Evolutionary conservation across 345 rosid genomes (phyloP), one percentile per base, ranked within the genome.

Genomic region (Turnera subulata): DNA sequence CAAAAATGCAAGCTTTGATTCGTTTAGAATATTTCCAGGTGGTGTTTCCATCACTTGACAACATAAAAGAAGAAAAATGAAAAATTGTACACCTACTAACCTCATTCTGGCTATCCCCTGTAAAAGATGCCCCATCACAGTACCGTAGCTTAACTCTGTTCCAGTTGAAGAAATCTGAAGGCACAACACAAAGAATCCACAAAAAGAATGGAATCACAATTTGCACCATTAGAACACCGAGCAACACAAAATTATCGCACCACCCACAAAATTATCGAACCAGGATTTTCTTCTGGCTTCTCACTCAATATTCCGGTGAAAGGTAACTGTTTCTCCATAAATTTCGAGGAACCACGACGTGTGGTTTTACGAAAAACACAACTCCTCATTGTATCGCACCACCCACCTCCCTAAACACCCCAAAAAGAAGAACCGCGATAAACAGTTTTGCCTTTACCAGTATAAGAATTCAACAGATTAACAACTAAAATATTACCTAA

Each of bases 111-210:
- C 64, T 23, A 13, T 70, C 69, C 48, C 74, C 74, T 26, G 23
- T 38, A 43, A 70, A 70, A 52, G 74, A 70, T 6, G 74, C 74
- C 24, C 74, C 74, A 33, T 70, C 74, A 64, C 74, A 70, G 43
- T 70, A 70, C 13, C 69, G 64, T 21, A 70, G 39, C 47, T 58
- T 64, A 17, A 70, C 60, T 42, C 69, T 58, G 46, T 70, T 70
- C 74, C 74, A 70, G 50, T 63, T 63, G 32, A 45, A 70, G 63
- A 70, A 70, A 63, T 70, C 74, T 63, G 56, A 46, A 56, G 24
- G 11, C 13, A 32, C 24, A 33, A 18, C 15, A 16, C 11, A 23
- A 46, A 9, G 23, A 51, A 4, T 29, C 13, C 1, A 9, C 56
- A 46, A 57, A 46, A 6, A 11, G n/a, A 21, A 39, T 45, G 29